These are phyloP conservation scores for Fraxinus albicans DNA, from an alignment of 305 asterid species.

Conservation along the genomic window DNA sequence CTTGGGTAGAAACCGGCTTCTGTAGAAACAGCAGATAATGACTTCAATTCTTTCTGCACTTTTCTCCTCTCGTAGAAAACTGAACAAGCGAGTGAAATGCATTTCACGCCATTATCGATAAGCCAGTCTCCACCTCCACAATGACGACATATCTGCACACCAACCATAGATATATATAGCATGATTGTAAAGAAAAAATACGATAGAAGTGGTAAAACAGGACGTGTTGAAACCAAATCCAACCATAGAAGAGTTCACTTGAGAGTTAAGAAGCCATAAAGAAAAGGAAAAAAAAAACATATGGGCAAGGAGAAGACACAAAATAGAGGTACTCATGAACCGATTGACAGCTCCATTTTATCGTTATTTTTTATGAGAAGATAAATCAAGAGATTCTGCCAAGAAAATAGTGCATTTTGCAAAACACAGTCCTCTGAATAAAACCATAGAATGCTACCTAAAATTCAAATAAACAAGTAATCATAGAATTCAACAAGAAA, in stretches of 20 bases:
- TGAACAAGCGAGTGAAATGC: slow-evolving; percentile 84
- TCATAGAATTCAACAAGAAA: not conserved
- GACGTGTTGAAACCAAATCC: not conserved
- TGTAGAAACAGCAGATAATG: slow-evolving; percentile 61
- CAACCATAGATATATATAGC: not conserved
- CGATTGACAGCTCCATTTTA: not conserved
- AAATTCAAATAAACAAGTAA: not conserved
- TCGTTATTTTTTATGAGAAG: not conserved
- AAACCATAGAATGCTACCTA: not conserved
- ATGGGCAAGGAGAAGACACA: not conserved
- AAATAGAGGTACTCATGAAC: not conserved
- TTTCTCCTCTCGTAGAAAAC: slow-evolving; percentile 84
- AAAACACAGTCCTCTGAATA: not conserved
- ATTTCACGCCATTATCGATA: slow-evolving; percentile 81
- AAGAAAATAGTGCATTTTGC: not conserved
- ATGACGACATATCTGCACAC: slow-evolving; percentile 78
- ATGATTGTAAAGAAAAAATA: not conserved
- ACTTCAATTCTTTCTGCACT: slow-evolving; percentile 73
- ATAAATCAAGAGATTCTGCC: not conserved
- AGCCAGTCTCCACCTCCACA: slow-evolving; percentile 99
- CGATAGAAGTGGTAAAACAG: not conserved
- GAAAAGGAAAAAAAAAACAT: not conserved
- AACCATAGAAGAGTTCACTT: not conserved
- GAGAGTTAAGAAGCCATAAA: not conserved
- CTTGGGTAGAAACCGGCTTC: slow-evolving; percentile 66